Evolutionary conservation across 108 stramenopile genomes (phyloP), one percentile per base, ranked within the genome.

Genomic region (Cyclotella kingstonii): DNA sequence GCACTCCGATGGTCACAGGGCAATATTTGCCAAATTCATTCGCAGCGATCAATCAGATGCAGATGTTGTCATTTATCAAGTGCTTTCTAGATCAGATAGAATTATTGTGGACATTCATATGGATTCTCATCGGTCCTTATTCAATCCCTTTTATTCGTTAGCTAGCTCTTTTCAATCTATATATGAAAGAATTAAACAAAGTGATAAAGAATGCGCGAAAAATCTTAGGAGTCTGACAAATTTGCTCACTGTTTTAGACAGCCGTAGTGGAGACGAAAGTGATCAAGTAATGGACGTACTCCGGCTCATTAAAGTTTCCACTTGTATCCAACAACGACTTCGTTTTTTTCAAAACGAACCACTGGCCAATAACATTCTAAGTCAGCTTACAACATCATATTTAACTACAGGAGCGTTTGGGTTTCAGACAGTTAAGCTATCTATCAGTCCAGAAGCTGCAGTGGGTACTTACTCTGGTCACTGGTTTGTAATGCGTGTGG

Each of bases 171-270:
- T 90, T 41, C 45, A 67, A 38, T 58, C 47, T 17, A 77, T 91
- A 27, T 77, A 77, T 19, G 63, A 84, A 25, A 62, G 56, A 17
- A 66, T 91, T 11, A 73, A 75, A 42, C 52, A 51, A 23, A 72
- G 80, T 38, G 90, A 91, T 47, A 77, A 83, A 58, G 83, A 84
- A 30, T 91, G 90, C 67, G 83, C 82, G 17, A 56, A 63, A 63
- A 87, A 87, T 35, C 18, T 91, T 15, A 50, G 75, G 38, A 72
- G 81, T 54, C 47, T 86, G 19, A 81, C 80, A n/a, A 80, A 80
- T 59, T 42, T 91, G 26, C 62, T 87, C 4, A 53, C 38, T 34
- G 67, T 63, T 23, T 45, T 21, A 28, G 21, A 31, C 21, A 33
- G 25, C n/a, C 33, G 41, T 42, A 14, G 17, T 22, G 25, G 65